These are phyloP conservation scores for Blastocystis sp. DNA, from an alignment of 352 stramenopile genomes.

Conservation along the genomic window DNA sequence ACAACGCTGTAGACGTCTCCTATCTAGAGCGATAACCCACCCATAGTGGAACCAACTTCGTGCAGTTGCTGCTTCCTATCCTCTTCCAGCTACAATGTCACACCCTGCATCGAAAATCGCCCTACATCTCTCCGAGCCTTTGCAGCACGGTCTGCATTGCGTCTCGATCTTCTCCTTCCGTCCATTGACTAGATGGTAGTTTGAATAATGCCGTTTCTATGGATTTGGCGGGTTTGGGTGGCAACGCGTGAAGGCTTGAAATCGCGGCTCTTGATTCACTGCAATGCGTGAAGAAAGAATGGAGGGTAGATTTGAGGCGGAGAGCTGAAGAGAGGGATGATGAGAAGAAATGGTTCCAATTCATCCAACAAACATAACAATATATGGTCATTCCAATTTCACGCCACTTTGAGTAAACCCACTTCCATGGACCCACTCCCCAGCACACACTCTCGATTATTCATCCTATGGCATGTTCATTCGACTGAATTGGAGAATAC, in stretches of 20 bases:
- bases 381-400: too few relatives aligned
- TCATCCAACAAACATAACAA: too few relatives aligned
- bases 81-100: constrained; percentile 70
- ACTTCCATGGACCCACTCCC: too few relatives aligned
- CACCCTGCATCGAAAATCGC: neutral
- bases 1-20: constrained; percentile 54
- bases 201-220: constrained; percentile 1
- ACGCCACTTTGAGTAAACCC: too few relatives aligned
- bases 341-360: too few relatives aligned
- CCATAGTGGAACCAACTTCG: neutral
- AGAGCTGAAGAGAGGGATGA: too few relatives aligned
- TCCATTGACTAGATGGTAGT: constrained; percentile 2
- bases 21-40: constrained; percentile 4
- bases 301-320: too few relatives aligned
- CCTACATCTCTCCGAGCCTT: constrained; percentile 45
- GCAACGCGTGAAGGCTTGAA: neutral
- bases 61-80: constrained; percentile 63
- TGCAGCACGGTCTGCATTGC: constrained; percentile 56
- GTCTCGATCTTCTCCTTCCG: constrained; percentile 45
- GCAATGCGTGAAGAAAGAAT: neutral
- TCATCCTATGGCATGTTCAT: too few relatives aligned
- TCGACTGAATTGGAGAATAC: too few relatives aligned
- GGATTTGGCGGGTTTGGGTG: neutral
- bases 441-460: too few relatives aligned
- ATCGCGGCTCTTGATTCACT: too few relatives aligned